These are phyloP conservation scores for Myochromella boudieri DNA, from an alignment of 768 basidiomycete genomes.

Conservation along the genomic window DNA sequence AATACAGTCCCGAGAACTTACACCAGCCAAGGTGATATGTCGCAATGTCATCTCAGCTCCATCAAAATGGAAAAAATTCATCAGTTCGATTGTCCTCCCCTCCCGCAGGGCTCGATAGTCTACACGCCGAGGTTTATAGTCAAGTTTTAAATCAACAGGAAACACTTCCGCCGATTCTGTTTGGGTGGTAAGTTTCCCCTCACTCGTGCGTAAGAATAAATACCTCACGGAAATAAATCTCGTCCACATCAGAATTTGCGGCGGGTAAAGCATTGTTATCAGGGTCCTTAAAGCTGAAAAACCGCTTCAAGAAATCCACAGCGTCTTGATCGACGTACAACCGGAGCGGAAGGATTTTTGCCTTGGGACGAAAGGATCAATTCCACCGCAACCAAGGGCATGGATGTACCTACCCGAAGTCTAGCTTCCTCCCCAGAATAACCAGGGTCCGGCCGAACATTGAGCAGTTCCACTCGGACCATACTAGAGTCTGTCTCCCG, in stretches of 20 bases:
- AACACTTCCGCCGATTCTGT: constrained; percentile 93
- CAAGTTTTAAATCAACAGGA: constrained; percentile 92
- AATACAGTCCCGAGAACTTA: constrained; percentile 39
- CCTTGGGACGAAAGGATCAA: constrained; percentile 45
- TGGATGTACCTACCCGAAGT: constrained; percentile 58
- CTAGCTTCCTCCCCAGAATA: constrained; percentile 74
- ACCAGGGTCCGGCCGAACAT: constrained; percentile 69
- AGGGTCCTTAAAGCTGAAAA: constrained; percentile 84
- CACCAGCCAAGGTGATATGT: constrained; percentile 89
- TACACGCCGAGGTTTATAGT: constrained; percentile 97
- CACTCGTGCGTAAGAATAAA: no score
- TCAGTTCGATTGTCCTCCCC: constrained; percentile 92
- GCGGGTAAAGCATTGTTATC: constrained; percentile 38
- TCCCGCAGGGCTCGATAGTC: constrained; percentile 89
- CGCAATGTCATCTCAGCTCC: constrained; percentile 97
- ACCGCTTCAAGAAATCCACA: constrained; percentile 95
- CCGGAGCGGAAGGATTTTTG: constrained; percentile 86
- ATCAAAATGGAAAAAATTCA: constrained; percentile 99
- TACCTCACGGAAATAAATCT: constrained; percentile 77
- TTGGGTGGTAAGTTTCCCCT: no score
- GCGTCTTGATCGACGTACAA: constrained; percentile 98
- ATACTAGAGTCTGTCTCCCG: constrained; percentile 92
- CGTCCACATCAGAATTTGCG: constrained; percentile 40
- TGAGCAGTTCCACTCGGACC: constrained; percentile 82
- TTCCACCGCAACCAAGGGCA: constrained; percentile 71